Evolutionary conservation across 495 filamentous ascomycete genomes (phyloP).

Genomic region (Darksidea phi): DNA sequence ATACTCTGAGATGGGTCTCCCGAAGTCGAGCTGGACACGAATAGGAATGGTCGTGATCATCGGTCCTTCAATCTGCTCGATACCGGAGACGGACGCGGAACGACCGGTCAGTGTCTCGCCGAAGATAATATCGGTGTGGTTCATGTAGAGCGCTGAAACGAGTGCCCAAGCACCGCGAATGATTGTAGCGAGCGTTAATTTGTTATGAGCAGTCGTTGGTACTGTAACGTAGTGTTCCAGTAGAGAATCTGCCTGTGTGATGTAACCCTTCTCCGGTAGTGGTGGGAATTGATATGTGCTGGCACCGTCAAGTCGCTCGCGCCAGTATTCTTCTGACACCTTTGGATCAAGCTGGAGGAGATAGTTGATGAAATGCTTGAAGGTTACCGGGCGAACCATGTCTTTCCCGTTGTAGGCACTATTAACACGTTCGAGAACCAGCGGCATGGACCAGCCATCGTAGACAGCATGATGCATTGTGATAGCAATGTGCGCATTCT

Average conservation of each 20-base stretch:
- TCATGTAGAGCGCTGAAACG: slow-evolving; percentile 34
- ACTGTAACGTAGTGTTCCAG: slow-evolving; percentile 53
- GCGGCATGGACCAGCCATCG: slow-evolving; percentile 36
- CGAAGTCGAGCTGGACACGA: slow-evolving; percentile 17
- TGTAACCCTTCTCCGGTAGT: slow-evolving; percentile 55
- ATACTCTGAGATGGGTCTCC: slow-evolving; percentile 17
- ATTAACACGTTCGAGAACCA: slow-evolving; percentile 33
- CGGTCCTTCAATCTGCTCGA: slow-evolving; percentile 35
- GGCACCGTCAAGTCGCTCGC: slow-evolving; percentile 51
- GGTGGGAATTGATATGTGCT: slow-evolving; percentile 58
- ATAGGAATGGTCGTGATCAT: slow-evolving; percentile 38
- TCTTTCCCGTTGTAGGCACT: slow-evolving; percentile 39
- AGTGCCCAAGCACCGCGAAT: slow-evolving; percentile 65
- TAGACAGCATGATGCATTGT: slow-evolving; percentile 35
- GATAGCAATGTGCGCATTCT: slow-evolving; percentile 29
- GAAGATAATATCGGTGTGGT: slow-evolving; percentile 45
- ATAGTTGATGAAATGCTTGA: slow-evolving; percentile 50
- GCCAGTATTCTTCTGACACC: slow-evolving; percentile 49
- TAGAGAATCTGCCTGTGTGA: slow-evolving; percentile 54
- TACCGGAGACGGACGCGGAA: slow-evolving; percentile 22
- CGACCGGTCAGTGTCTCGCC: slow-evolving; percentile 36
- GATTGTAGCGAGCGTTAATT: slow-evolving; percentile 57
- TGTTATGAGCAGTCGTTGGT: slow-evolving; percentile 40
- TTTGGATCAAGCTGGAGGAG: slow-evolving; percentile 43
- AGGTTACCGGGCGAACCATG: slow-evolving; percentile 37